These are phyloP conservation scores for Hyaloscypha hepaticicola DNA, from an alignment of 495 filamentous ascomycete species.

Conservation along the genomic window DNA sequence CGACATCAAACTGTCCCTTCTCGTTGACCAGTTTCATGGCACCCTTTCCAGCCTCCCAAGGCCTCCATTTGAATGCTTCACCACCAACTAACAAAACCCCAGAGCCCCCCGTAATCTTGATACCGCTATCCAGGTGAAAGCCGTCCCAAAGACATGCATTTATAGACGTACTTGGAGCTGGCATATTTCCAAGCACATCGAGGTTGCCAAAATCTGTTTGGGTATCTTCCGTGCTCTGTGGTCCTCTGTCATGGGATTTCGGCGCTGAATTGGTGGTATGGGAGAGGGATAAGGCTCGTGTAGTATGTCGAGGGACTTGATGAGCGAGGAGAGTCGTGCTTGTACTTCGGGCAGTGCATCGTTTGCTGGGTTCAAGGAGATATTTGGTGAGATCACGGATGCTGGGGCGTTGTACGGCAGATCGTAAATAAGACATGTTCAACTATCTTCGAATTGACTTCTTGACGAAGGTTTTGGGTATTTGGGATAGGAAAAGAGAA, in stretches of 20 bases:
- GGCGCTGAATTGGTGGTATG: constrained; percentile 13
- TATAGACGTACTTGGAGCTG: constrained; percentile 76
- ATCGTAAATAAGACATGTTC: background rate
- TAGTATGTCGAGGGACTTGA: background rate
- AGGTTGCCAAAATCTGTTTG: constrained; percentile 71
- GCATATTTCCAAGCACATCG: constrained; percentile 75
- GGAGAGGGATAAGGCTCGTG: constrained; percentile 1
- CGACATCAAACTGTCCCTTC: constrained; percentile 80
- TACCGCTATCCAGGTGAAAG: constrained; percentile 77
- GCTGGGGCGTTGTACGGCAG: background rate
- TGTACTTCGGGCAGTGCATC: background rate
- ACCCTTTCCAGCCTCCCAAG: constrained; percentile 56
- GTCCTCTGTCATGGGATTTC: constrained; percentile 28
- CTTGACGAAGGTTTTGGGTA: background rate
- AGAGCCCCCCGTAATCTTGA: constrained; percentile 60
- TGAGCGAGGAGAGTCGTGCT: background rate
- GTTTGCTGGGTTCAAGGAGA: background rate
- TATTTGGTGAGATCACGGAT: background rate
- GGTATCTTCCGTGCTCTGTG: constrained; percentile 26
- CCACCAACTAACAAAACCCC: constrained; percentile 76
- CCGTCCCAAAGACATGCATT: constrained; percentile 75
- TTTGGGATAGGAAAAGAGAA: no score
- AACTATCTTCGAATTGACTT: no score
- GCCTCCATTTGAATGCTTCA: constrained; percentile 85
- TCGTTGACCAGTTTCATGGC: constrained; percentile 59